Evolutionary conservation across 345 rosid species (phyloP), one percentile per base, ranked within the genome.

Genomic region (Populus ilicifolia): DNA sequence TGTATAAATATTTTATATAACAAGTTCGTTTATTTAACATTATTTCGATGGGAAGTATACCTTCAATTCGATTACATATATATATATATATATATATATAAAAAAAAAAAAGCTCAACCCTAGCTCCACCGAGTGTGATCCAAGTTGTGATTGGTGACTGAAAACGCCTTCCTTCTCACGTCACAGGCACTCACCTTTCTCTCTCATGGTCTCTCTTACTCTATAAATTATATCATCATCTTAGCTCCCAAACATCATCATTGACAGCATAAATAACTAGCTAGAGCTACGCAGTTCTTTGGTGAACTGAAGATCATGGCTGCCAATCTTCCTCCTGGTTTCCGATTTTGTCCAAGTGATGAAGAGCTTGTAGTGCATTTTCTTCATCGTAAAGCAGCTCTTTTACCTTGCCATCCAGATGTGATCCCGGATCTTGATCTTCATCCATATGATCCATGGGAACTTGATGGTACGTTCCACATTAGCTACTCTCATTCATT

Each of bases 291-390:
- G 10, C 43, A 52, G 1, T 20, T 20, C 8, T 52, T 20, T 52
- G 0, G 59, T 20, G 9, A 52, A n/a, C 9, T 52, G n/a, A 52
- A 6, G 59, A 52, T 52, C 59, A 52, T 52, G 59, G 23, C 41
- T 68, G 81, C 71, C 69, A 89, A 90, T 82, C 89, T 96, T 11
- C 98, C 99, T 0, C 99, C 98, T 2, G 98, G 99, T 1, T 96
- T 96, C 80, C 88, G 97, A 76, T 96, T 93, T 67, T 84, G 74
- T 70, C 99, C 98, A 0, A 92, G 96, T 0, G 99, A 96, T 7
- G 98, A 96, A 82, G 97, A 96, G 81, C 98, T 96, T 6, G 89
- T 94, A 0, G 95, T 93, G 77, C 99, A 93, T 84, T 96, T 96
- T 84, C 99, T 96, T 70, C 98, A 93, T 52, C 94, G 99, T 0